These are phyloP conservation scores for Botryotinia convoluta DNA, from an alignment of 2,329 filamentous ascomycete species.

Conservation along the genomic window DNA sequence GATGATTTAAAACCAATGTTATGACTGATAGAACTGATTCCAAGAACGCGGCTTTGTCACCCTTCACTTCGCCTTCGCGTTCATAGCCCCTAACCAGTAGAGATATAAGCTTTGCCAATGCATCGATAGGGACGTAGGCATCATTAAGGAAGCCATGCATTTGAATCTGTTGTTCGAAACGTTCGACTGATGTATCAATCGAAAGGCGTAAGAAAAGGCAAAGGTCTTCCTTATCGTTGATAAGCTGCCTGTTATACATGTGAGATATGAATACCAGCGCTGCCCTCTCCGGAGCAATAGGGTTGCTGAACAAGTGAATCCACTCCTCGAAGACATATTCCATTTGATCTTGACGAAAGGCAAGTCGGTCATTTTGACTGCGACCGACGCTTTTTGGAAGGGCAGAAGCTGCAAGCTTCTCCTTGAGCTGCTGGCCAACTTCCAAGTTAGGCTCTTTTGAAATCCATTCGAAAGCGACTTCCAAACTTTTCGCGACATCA, in stretches of 20 bases:
- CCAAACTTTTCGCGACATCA: slow-evolving; percentile 80
- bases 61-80: slow-evolving; percentile 54
- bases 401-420: slow-evolving; percentile 55
- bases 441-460: slow-evolving; percentile 65
- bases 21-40: slow-evolving; percentile 76
- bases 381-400: slow-evolving; percentile 52
- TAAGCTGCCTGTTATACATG: slow-evolving; percentile 69
- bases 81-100: slow-evolving; percentile 71
- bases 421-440: slow-evolving; percentile 68
- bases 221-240: slow-evolving; percentile 73
- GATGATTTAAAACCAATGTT: slow-evolving; percentile 78
- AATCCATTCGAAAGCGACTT: slow-evolving; percentile 79
- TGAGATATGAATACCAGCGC: slow-evolving; percentile 78
- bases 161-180: slow-evolving; percentile 69
- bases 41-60: slow-evolving; percentile 67
- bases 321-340: slow-evolving; percentile 97
- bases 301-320: slow-evolving; percentile 77
- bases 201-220: slow-evolving; percentile 76
- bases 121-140: slow-evolving; percentile 65
- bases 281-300: slow-evolving; percentile 70
- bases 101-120: slow-evolving; percentile 76
- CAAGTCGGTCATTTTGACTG: slow-evolving; percentile 55
- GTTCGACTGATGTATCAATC: slow-evolving; percentile 74
- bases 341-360: slow-evolving; percentile 73
- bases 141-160: slow-evolving; percentile 58